Conservation (phyloP, 208 protist genomes). For the Sergeia podlipaevii region DNA sequence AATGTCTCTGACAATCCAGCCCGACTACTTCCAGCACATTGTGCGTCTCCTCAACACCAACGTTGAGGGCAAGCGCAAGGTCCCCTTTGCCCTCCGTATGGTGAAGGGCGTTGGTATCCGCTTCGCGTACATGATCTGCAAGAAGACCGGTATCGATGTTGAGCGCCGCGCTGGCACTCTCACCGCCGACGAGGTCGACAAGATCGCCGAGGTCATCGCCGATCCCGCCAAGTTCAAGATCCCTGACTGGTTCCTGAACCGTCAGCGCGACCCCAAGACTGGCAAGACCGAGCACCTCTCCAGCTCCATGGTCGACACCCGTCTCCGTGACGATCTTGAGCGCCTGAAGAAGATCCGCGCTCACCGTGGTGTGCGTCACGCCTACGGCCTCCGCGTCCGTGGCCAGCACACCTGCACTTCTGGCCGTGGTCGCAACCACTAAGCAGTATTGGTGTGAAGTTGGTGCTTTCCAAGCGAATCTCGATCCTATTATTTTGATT, state of each 20-base stretch:
- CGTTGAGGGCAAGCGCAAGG: constrained; percentile 97
- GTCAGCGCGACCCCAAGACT: constrained; percentile 98
- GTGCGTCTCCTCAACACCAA: constrained; percentile 99
- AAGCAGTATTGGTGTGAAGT: too few relatives aligned
- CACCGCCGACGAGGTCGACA: constrained; percentile 95
- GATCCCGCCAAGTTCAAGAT: constrained; percentile 99
- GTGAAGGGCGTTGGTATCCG: constrained; percentile 99
- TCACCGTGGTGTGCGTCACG: constrained; percentile 99
- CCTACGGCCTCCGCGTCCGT: constrained; percentile 98
- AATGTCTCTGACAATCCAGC: constrained; percentile 67
- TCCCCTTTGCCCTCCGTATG: constrained; percentile 97
- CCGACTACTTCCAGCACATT: constrained; percentile 99
- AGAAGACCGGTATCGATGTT: constrained; percentile 98
- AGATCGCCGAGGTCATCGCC: constrained; percentile 97
- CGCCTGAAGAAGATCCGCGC: constrained; percentile 99
- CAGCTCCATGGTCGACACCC: constrained; percentile 96
- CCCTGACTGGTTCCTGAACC: constrained; percentile 99
- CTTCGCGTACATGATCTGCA: constrained; percentile 98
- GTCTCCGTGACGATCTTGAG: constrained; percentile 99
- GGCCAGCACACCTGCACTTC: constrained; percentile 99
- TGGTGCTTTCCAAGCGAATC: too few relatives aligned
- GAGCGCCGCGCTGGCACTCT: constrained; percentile 95
- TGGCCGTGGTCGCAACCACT: constrained; percentile 95
- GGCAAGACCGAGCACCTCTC: constrained; percentile 97
- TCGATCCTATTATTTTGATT: too few relatives aligned